A percentile compares a stretch with the other conserved stretches of the same genome.
phyloP scores from a whole-genome alignment of 1,284 basidiomycete genomes.

The Bondarzewia mesenterica region DNA sequence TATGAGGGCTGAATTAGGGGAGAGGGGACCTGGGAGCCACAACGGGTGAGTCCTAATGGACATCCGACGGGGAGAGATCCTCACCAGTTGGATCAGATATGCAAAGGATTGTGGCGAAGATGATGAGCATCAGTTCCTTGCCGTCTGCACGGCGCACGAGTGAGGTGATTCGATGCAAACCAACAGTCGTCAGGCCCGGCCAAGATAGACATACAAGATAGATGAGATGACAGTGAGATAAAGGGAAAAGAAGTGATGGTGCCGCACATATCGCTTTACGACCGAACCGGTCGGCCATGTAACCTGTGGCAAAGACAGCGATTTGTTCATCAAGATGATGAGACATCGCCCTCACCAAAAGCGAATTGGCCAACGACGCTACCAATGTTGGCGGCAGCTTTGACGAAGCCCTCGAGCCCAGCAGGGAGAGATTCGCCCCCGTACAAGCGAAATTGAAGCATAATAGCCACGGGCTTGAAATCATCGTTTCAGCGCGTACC shows the following conservation, averaged over 20 bases:
- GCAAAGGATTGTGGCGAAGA: slow-evolving; percentile 59
- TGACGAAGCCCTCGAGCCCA: slow-evolving; percentile 55
- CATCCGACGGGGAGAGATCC: not conserved
- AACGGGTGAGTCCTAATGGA: not conserved
- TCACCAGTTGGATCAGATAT: slow-evolving; percentile 42
- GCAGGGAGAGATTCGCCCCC: slow-evolving; percentile 43
- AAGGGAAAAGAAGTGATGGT: too few relatives aligned
- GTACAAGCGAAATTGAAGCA: slow-evolving; percentile 71
- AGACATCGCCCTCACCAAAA: slow-evolving; percentile 43
- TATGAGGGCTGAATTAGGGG: slow-evolving; percentile 41
- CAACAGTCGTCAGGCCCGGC: too few relatives aligned
- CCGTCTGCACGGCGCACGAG: slow-evolving; percentile 35
- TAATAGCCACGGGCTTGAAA: slow-evolving; percentile 57
- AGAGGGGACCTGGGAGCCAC: slow-evolving; percentile 24
- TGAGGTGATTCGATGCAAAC: not conserved
- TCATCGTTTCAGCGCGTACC: slow-evolving; percentile 1
- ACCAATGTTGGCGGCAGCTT: slow-evolving; percentile 66
- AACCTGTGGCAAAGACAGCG: slow-evolving; percentile 16
- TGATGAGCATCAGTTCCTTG: slow-evolving; percentile 75
- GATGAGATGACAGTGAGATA: too few relatives aligned
- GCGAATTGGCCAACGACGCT: slow-evolving; percentile 68
- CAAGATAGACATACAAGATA: too few relatives aligned
- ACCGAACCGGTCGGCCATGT: slow-evolving; percentile 60
- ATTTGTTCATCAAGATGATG: not conserved
- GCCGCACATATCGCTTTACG: slow-evolving; percentile 59